phyloP scores from a whole-genome alignment of 441 rosid species.

The Populus hybrid region DNA sequence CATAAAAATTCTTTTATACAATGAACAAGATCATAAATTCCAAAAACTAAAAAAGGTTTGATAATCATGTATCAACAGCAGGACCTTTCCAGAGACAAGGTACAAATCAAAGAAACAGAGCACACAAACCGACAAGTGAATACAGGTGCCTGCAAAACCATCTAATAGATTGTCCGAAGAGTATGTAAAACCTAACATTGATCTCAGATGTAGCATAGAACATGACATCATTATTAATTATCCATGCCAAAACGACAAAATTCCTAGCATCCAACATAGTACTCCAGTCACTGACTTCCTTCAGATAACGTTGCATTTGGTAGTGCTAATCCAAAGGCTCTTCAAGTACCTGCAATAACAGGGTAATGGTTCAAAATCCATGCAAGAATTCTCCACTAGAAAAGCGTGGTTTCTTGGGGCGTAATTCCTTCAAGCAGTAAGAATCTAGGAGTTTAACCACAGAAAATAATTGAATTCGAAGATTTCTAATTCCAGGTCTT shows the following conservation, averaged over 20 bases:
- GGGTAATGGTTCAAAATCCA: constrained; percentile 16
- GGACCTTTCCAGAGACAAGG: constrained; percentile 9
- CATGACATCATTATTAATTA: constrained; percentile 15
- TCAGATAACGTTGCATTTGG: constrained; percentile 22
- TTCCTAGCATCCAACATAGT: constrained; percentile 14
- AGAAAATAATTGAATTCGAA: not conserved
- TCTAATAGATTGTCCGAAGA: constrained; percentile 2
- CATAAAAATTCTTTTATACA: not conserved
- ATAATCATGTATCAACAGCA: not conserved
- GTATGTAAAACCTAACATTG: constrained; percentile 3
- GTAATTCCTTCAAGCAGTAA: not conserved
- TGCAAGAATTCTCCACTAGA: not conserved
- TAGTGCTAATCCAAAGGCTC: constrained; percentile 29
- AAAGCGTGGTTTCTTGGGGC: not conserved
- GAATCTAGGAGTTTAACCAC: not conserved
- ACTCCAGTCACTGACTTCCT: constrained; percentile 22
- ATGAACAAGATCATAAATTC: not conserved
- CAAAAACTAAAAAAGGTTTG: not conserved
- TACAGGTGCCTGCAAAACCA: not conserved
- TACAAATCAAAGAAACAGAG: constrained; percentile 6
- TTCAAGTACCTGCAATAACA: constrained; percentile 53
- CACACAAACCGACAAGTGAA: not conserved
- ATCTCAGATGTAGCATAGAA: constrained; percentile 14
- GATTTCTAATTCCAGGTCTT: not conserved
- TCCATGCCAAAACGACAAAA: constrained; percentile 16